These are phyloP conservation scores for Furcasterigmium sp. DNA, from an alignment of 2,329 filamentous ascomycete species.

Conservation along the genomic window DNA sequence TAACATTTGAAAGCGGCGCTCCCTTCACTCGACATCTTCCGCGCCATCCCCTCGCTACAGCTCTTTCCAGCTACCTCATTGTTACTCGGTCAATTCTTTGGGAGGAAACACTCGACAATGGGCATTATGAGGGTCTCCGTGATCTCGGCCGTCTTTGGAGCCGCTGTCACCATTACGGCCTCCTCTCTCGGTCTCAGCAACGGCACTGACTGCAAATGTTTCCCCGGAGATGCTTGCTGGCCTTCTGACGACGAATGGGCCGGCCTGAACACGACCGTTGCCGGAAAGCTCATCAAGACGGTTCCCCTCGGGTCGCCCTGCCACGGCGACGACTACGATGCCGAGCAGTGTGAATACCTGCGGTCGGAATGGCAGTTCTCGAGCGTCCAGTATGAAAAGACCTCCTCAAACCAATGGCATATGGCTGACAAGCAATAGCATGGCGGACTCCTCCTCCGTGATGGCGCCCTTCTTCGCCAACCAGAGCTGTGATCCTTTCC, in stretches of 20 bases:
- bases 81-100: too few relatives aligned
- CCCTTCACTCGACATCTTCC: too few relatives aligned
- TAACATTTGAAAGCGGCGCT: too few relatives aligned
- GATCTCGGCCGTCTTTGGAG: not conserved
- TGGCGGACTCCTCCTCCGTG: slow-evolving; percentile 30
- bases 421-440: slow-evolving; percentile 19
- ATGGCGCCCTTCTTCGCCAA: slow-evolving; percentile 35
- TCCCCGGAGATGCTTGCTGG: slow-evolving; percentile 21
- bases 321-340: slow-evolving; percentile 17
- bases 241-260: slow-evolving; percentile 21
- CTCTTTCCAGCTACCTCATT: too few relatives aligned
- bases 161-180: not conserved
- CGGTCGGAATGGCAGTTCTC: slow-evolving; percentile 19
- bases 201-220: slow-evolving; percentile 17
- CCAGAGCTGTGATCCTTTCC: slow-evolving; percentile 27
- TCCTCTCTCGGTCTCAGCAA: not conserved
- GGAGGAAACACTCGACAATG: too few relatives aligned
- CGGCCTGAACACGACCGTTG: slow-evolving; percentile 24
- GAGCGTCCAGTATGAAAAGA: slow-evolving; percentile 13
- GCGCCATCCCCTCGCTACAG: too few relatives aligned
- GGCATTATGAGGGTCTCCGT: not conserved
- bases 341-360: slow-evolving; percentile 19
- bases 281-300: slow-evolving; percentile 25
- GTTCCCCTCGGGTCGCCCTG: slow-evolving; percentile 25
- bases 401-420: not conserved